phyloP scores from a whole-genome alignment of 495 filamentous ascomycete species.

The Tuber microsphaerosporum region DNA sequence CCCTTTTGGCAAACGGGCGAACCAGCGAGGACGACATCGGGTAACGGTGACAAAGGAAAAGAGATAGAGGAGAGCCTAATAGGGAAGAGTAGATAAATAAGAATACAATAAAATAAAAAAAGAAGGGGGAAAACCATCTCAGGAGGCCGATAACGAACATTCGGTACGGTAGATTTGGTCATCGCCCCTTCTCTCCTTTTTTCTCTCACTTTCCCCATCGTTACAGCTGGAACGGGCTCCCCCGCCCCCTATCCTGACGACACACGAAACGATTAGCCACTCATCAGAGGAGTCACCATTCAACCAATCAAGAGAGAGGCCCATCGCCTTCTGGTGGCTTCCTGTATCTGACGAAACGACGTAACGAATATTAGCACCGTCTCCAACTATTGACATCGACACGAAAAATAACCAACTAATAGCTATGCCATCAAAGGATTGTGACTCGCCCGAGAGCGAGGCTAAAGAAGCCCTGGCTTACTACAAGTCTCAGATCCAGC shows the following conservation, averaged over 20 bases:
- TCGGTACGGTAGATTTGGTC: neutral
- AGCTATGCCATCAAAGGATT: constrained; percentile 28
- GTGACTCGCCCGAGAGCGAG: constrained; percentile 24
- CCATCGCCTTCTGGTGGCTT: constrained; percentile 5
- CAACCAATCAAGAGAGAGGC: constrained; percentile 7
- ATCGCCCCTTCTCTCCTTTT: neutral
- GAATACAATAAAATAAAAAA: neutral
- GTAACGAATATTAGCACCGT: constrained; percentile 34
- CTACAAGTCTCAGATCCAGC: constrained; percentile 94
- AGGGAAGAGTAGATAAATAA: neutral
- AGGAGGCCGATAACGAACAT: neutral
- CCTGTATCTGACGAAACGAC: constrained; percentile 21
- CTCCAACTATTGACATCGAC: constrained; percentile 28
- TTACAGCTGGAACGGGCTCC: neutral
- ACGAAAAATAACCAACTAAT: constrained; percentile 18
- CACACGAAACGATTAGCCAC: neutral
- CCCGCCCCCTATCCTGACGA: constrained; percentile 10
- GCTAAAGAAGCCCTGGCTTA: constrained; percentile 69
- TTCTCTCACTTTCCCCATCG: neutral
- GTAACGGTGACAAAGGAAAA: constrained; percentile 4
- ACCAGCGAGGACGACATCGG: constrained; percentile 4
- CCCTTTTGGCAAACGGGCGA: neutral
- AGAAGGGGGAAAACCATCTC: neutral
- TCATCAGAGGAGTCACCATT: constrained; percentile 4
- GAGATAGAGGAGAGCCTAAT: constrained; percentile 15